Percentiles rank a stretch among this genome's conserved stretches.
Evolutionary conservation across 192 early-diverging fungal genomes (phyloP).

Genomic region (Coemansia sp.): DNA sequence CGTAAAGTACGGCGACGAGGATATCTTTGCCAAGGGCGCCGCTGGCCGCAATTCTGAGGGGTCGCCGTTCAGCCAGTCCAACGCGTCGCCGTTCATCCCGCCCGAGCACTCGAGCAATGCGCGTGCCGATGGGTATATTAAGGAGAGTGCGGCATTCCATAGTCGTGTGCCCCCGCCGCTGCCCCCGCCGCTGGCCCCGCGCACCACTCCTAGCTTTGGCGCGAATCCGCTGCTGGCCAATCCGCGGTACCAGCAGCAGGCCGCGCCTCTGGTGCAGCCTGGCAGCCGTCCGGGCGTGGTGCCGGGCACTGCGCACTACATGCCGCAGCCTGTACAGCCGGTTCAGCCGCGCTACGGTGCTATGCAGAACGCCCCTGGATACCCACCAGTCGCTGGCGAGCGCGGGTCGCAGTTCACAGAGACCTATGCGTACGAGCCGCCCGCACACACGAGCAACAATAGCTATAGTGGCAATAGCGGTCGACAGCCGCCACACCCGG

Average conservation of each 20-base stretch:
- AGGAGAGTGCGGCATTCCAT: constrained; percentile 5
- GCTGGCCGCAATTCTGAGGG: constrained; percentile 1
- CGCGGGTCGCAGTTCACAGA: constrained; percentile 8
- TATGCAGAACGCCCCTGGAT: neutral
- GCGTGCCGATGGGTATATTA: constrained; percentile 29
- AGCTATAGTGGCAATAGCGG: neutral
- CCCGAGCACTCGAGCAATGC: constrained; percentile 13
- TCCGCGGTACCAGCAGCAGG: constrained; percentile 16
- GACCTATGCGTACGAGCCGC: neutral
- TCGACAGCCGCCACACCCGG: constrained; percentile 4
- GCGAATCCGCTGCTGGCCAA: constrained; percentile 19
- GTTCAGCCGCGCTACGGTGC: neutral
- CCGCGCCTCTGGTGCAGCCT: neutral
- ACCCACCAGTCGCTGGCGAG: neutral
- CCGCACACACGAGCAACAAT: neutral
- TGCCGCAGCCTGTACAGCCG: neutral
- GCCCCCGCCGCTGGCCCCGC: neutral
- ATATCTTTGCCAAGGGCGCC: constrained; percentile 28
- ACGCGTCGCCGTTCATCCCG: constrained; percentile 27
- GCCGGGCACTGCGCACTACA: neutral
- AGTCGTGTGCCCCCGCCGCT: neutral
- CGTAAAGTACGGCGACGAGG: constrained; percentile 27
- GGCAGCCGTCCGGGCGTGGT: neutral
- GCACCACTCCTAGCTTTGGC: neutral
- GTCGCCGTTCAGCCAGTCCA: constrained; percentile 13